Evolutionary conservation across 768 basidiomycete species (phyloP).

Genomic region (Tulasnella sp.): DNA sequence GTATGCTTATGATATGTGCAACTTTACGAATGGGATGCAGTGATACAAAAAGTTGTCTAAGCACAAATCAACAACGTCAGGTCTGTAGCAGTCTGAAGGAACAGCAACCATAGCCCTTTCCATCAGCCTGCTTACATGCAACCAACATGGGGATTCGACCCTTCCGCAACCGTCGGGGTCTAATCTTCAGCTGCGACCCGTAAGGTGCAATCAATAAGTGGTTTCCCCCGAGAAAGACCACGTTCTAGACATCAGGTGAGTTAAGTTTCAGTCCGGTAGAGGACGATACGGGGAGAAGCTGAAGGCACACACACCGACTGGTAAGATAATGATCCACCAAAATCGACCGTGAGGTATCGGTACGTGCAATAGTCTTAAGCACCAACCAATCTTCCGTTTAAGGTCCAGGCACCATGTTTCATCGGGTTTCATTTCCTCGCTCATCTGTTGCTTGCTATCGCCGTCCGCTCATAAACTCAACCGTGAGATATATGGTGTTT

Average conservation of each 20-base stretch:
- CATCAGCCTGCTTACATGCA: neutral
- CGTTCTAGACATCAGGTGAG: neutral
- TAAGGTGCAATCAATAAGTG: neutral
- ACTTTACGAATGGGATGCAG: neutral
- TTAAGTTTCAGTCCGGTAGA: neutral
- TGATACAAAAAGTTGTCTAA: neutral
- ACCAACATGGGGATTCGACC: neutral
- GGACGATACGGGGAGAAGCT: too few relatives aligned
- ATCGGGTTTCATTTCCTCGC: too few relatives aligned
- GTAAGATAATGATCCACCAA: neutral
- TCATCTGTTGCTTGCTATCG: too few relatives aligned
- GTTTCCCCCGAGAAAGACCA: neutral
- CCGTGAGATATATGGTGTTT: too few relatives aligned
- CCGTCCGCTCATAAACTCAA: too few relatives aligned
- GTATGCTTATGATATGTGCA: neutral
- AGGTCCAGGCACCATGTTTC: neutral
- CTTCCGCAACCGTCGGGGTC: neutral
- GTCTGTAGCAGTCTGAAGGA: constrained; percentile 23
- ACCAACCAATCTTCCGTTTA: neutral
- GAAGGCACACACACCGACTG: neutral
- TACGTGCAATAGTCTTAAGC: constrained; percentile 15
- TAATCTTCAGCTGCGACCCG: neutral
- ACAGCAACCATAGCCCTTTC: constrained; percentile 1
- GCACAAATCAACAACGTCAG: neutral
- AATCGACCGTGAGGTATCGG: constrained; percentile 4